These are phyloP conservation scores for Botryotinia calthae DNA, from an alignment of 2,329 filamentous ascomycete genomes.

Conservation along the genomic window DNA sequence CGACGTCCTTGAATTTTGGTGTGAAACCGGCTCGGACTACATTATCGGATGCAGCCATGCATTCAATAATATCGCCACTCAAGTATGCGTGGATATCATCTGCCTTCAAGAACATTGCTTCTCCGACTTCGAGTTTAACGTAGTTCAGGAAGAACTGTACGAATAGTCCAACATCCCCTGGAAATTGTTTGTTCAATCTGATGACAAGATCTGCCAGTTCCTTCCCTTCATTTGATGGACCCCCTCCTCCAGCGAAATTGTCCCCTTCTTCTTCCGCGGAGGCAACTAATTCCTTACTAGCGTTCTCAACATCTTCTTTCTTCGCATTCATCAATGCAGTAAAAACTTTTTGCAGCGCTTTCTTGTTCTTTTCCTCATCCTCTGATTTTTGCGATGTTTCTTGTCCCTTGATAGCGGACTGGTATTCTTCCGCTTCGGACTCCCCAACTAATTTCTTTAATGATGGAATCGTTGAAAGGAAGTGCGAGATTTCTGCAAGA, in stretches of 20 bases:
- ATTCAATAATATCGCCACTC: conserved; percentile 93
- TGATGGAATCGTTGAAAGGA: conserved; percentile 59
- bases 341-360: conserved; percentile 72
- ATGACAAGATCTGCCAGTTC: conserved; percentile 74
- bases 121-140: conserved; percentile 80
- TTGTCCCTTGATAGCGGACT: conserved; percentile 52
- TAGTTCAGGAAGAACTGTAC: conserved; percentile 98
- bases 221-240: conserved; percentile 63
- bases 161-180: conserved; percentile 86
- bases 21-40: conserved; percentile 97
- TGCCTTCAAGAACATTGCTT: conserved; percentile 93
- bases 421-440: conserved; percentile 56
- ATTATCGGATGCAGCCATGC: conserved; percentile 99
- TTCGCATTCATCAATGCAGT: conserved; percentile 76
- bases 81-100: conserved; percentile 98
- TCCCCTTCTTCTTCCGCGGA: conserved; percentile 66
- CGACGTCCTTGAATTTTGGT: conserved; percentile 96
- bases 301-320: conserved; percentile 60
- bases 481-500: conserved; percentile 80
- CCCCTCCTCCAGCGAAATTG: conserved; percentile 72
- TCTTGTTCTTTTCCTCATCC: conserved; percentile 65
- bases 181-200: conserved; percentile 80
- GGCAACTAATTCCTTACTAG: conserved; percentile 66
- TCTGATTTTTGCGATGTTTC: conserved; percentile 42
- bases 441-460: conserved; percentile 67